phyloP scores from a whole-genome alignment of 148 eudicot species.

The Heliosperma pusillum region DNA sequence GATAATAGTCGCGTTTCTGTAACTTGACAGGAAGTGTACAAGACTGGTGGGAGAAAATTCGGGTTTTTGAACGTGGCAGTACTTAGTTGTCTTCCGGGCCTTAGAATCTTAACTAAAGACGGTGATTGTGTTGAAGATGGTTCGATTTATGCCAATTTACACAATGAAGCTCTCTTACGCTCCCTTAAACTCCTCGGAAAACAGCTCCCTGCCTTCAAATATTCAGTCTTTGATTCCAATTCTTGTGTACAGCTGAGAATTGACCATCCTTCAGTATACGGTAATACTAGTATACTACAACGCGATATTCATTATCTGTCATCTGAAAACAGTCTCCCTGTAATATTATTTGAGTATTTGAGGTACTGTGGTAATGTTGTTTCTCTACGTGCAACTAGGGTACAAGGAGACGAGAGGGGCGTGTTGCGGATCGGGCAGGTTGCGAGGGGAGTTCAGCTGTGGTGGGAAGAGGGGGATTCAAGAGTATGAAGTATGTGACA shows the following conservation, averaged over 20 bases:
- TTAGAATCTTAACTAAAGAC: constrained; percentile 9
- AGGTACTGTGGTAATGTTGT: not conserved
- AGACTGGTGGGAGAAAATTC: constrained; percentile 42
- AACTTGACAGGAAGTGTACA: constrained; percentile 37
- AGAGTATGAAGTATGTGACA: constrained; percentile 28
- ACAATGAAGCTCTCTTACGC: constrained; percentile 22
- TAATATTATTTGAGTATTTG: not conserved
- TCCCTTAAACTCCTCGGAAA: constrained; percentile 13
- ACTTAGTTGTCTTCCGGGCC: constrained; percentile 28
- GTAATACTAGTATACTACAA: constrained; percentile 25
- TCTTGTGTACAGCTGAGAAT: constrained; percentile 19
- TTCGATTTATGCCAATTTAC: constrained; percentile 16
- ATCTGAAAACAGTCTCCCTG: no score
- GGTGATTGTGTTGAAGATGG: constrained; percentile 24
- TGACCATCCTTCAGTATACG: constrained; percentile 26
- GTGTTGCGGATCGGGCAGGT: constrained; percentile 44
- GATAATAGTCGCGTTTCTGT: not conserved
- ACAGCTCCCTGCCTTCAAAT: constrained; percentile 33
- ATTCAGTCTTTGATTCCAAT: constrained; percentile 28
- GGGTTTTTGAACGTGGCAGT: constrained; percentile 28
- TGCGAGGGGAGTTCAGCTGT: constrained; percentile 39
- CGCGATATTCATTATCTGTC: no score
- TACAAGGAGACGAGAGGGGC: constrained; percentile 36
- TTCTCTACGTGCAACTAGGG: constrained; percentile 17
- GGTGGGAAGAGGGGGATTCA: constrained; percentile 35